Conservation (phyloP, 2,329 filamentous ascomycete species). For the Colletotrichum australisinense region DNA sequence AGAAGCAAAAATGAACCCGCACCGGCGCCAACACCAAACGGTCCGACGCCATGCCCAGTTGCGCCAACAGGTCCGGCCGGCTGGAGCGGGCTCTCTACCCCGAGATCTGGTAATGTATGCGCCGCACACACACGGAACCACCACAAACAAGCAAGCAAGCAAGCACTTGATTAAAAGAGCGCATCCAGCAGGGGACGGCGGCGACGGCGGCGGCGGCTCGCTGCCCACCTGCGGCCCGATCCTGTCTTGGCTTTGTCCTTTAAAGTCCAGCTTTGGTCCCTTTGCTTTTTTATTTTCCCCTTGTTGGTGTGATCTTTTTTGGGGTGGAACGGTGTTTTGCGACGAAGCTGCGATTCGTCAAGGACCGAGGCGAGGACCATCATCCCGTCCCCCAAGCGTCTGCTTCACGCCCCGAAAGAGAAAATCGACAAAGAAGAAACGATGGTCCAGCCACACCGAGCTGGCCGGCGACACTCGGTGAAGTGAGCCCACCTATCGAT, state of each 20-base stretch:
- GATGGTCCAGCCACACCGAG: slow-evolving; percentile 13
- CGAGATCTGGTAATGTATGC: slow-evolving; percentile 29
- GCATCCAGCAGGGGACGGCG: no score
- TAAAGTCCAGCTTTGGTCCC: not conserved
- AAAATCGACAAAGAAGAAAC: slow-evolving; percentile 10
- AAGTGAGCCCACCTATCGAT: not conserved
- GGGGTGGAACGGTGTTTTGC: not conserved
- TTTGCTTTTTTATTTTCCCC: slow-evolving; percentile 10
- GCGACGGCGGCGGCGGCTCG: no score
- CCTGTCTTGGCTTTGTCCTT: slow-evolving; percentile 26
- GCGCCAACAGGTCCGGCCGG: not conserved
- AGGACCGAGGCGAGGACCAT: not conserved
- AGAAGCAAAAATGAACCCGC: not conserved
- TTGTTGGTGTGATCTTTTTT: not conserved
- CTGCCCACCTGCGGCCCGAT: slow-evolving; percentile 28
- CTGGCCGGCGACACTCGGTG: slow-evolving; percentile 18
- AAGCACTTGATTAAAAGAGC: not conserved
- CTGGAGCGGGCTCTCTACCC: slow-evolving; percentile 1
- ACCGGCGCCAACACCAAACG: not conserved
- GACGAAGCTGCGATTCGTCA: slow-evolving; percentile 11
- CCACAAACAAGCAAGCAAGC: no score
- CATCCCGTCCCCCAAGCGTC: not conserved
- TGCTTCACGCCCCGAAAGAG: not conserved
- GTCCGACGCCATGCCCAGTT: not conserved
- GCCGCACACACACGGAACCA: not conserved